Percentiles rank a stretch among this genome's conserved stretches.
Conservation (phyloP, 2,329 filamentous ascomycete species). For the Biscogniauxia sp. region DNA sequence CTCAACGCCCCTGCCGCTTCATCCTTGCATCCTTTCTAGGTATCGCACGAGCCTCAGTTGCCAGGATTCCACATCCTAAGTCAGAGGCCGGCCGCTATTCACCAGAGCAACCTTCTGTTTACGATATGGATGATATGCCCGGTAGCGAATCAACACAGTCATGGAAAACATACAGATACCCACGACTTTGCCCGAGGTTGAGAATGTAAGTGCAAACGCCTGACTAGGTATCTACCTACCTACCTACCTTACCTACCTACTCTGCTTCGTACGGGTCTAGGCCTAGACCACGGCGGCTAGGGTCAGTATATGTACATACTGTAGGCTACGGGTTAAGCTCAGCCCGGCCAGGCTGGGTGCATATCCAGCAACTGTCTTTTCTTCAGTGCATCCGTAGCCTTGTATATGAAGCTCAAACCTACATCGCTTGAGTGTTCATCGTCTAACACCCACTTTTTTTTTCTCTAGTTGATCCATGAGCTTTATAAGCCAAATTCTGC, state of each 20-base stretch:
- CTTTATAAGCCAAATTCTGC: slow-evolving; percentile 53
- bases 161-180: slow-evolving; percentile 27
- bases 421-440: background rate
- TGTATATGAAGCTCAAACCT: background rate
- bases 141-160: slow-evolving; percentile 13
- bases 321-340: background rate
- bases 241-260: too few relatives aligned
- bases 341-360: background rate
- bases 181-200: slow-evolving; percentile 28
- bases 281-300: too few relatives aligned
- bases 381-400: too few relatives aligned
- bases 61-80: slow-evolving; percentile 1
- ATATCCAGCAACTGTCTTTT: background rate
- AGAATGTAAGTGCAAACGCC: slow-evolving; percentile 21
- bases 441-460: background rate
- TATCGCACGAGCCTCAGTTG: background rate
- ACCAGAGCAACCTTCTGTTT: slow-evolving; percentile 11
- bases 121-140: slow-evolving; percentile 24
- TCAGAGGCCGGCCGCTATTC: slow-evolving; percentile 5
- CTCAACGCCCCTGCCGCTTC: background rate
- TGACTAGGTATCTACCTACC: too few relatives aligned
- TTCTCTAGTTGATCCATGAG: slow-evolving; percentile 44
- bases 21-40: background rate
- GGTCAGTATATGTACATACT: background rate
- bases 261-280: background rate